These are phyloP conservation scores for Paxillus rubicundulus DNA, from an alignment of 768 basidiomycete genomes.

Conservation along the genomic window DNA sequence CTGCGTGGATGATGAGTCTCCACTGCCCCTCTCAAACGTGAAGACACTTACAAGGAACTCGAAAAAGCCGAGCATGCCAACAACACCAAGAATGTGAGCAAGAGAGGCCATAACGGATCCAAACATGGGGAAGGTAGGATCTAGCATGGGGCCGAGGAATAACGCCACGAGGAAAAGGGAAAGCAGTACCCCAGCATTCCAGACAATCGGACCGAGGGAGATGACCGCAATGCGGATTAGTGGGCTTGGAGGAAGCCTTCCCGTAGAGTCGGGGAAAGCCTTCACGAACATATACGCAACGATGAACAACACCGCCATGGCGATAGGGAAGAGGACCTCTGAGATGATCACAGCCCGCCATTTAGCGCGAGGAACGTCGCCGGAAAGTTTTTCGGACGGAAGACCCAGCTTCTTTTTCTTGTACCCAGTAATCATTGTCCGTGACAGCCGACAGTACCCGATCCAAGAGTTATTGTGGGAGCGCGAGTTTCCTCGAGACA, in stretches of 20 bases:
- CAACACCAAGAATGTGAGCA: constrained; percentile 75
- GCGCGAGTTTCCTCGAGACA: constrained; percentile 96
- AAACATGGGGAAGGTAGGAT: constrained; percentile 81
- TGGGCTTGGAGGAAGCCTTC: constrained; percentile 70
- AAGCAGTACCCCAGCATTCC: constrained; percentile 87
- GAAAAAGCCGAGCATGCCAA: constrained; percentile 92
- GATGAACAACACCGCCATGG: constrained; percentile 83
- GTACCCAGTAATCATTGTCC: constrained; percentile 99
- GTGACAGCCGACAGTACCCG: constrained; percentile 95
- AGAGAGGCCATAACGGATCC: constrained; percentile 91
- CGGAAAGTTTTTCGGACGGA: constrained; percentile 95
- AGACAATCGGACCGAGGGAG: constrained; percentile 91
- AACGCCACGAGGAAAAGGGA: constrained; percentile 87
- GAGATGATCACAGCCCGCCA: constrained; percentile 90
- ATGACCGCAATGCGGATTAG: constrained; percentile 93
- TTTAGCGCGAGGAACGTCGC: constrained; percentile 89
- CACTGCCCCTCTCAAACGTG: neutral
- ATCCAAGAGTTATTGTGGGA: constrained; percentile 99
- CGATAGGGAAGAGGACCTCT: constrained; percentile 81
- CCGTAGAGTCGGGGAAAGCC: constrained; percentile 68
- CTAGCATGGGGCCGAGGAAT: constrained; percentile 89
- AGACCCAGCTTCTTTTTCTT: constrained; percentile 97
- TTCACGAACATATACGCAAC: constrained; percentile 93
- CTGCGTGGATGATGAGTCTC: constrained; percentile 38
- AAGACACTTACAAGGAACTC: constrained; percentile 79